These are phyloP conservation scores for Phaffia australis DNA, from an alignment of 768 basidiomycete genomes.

Conservation along the genomic window DNA sequence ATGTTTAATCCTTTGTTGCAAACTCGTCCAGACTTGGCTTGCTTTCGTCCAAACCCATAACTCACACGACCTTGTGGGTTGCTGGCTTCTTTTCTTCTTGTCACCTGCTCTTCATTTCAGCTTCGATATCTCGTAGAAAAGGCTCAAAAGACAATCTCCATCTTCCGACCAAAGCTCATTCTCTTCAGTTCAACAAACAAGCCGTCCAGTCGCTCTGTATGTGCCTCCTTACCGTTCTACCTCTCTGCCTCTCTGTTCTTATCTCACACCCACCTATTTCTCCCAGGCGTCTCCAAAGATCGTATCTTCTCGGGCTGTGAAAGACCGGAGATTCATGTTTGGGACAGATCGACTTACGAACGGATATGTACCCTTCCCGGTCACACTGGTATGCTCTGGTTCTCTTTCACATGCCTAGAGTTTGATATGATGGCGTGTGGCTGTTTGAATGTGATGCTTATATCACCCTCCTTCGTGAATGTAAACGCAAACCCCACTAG, in stretches of 20 bases:
- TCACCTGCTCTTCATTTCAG: neutral
- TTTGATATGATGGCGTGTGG: too few species aligned
- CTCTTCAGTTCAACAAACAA: slow-evolving; percentile 7
- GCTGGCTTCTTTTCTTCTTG: too few species aligned
- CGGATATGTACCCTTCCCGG: slow-evolving; percentile 5
- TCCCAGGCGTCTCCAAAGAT: slow-evolving; percentile 1
- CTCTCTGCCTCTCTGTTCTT: neutral
- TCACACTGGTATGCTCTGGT: neutral
- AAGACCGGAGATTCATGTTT: slow-evolving; percentile 17
- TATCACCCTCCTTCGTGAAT: too few species aligned
- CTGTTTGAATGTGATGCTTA: too few species aligned
- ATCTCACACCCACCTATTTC: neutral
- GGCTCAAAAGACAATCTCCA: neutral
- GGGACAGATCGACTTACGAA: slow-evolving; percentile 12
- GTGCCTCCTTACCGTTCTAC: neutral
- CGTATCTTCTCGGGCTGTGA: slow-evolving; percentile 24
- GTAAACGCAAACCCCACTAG: too few species aligned
- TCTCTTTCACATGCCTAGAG: too few species aligned
- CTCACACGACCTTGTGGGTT: too few species aligned
- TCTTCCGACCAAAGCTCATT: slow-evolving; percentile 16
- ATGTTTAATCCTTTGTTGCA: too few species aligned
- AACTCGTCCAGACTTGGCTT: too few species aligned
- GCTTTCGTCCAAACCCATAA: too few species aligned
- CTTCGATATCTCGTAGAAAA: slow-evolving; percentile 13
- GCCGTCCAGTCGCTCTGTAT: slow-evolving; percentile 19